A percentile compares a stretch with the other conserved stretches of the same genome.
Conservation (phyloP, 805 yeast genomes). For the Candida sphagnicola region DNA sequence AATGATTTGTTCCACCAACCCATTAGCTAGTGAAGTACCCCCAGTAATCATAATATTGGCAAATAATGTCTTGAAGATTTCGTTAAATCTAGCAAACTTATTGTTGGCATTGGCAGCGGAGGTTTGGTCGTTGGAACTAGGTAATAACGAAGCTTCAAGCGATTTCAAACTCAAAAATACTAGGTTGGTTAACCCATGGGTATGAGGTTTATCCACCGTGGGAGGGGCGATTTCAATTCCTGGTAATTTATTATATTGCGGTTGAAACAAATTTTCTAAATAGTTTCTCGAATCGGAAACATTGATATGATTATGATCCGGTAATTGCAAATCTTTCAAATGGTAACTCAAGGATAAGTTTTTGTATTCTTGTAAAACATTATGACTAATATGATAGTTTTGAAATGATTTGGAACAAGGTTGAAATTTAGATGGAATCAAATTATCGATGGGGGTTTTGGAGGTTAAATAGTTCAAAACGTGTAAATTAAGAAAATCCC, state of each 20-base stretch:
- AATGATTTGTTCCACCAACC: slow-evolving; percentile 51
- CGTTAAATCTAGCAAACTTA: slow-evolving; percentile 31
- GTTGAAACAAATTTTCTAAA: slow-evolving; percentile 70
- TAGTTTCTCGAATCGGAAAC: slow-evolving; percentile 10
- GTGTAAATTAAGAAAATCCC: slow-evolving; percentile 75
- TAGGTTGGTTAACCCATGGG: slow-evolving; percentile 44
- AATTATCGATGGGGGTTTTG: slow-evolving; percentile 11
- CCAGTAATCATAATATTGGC: slow-evolving; percentile 56
- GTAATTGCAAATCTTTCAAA: slow-evolving; percentile 16
- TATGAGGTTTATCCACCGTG: slow-evolving; percentile 41
- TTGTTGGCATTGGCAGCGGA: slow-evolving; percentile 17
- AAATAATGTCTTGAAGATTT: slow-evolving; percentile 33
- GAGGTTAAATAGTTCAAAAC: slow-evolving; percentile 42
- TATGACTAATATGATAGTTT: slow-evolving; percentile 32
- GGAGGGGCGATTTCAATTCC: slow-evolving; percentile 25
- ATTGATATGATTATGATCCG: slow-evolving; percentile 7
- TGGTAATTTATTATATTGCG: slow-evolving; percentile 48
- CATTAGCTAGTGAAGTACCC: slow-evolving; percentile 52
- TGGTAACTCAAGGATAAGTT: slow-evolving; percentile 24
- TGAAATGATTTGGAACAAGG: slow-evolving; percentile 26
- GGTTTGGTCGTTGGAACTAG: slow-evolving; percentile 25
- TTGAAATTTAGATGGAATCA: slow-evolving; percentile 15
- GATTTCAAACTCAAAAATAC: slow-evolving; percentile 32
- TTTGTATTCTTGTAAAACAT: slow-evolving; percentile 34
- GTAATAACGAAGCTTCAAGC: slow-evolving; percentile 30